Evolutionary conservation across 345 rosid genomes (phyloP), one percentile per base, ranked within the genome.

Genomic region (Gossypium bickii): DNA sequence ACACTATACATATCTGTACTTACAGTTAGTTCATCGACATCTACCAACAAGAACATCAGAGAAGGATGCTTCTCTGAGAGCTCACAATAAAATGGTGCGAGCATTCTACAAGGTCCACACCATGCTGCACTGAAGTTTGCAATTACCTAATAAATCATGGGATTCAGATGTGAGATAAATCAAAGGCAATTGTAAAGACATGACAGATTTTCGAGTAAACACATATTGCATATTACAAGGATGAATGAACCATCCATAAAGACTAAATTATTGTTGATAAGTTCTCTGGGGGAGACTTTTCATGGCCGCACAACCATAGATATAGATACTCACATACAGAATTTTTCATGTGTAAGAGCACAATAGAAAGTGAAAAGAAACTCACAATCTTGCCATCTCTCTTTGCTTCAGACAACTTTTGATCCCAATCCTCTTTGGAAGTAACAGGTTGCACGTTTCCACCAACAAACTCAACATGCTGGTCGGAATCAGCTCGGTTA

Each of bases 91-190:
- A 82, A 83, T 51, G 93, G 89, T 0, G 98, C 97, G 12, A 91
- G 85, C 77, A 87, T 68, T 80, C 84, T 87, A 81, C 95, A 89
- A 10, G 97, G 98, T 71, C 92, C 91, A 80, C 98, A 89, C 98
- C 98, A 93, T 20, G 88, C 80, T 2, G 98, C 94, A 55, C 97
- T 91, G 85, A 93, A 93, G 85, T 93, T 93, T 44, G 89, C 97
- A 69, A 91, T 29, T 66, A 89, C 89, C 98, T 93, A 88, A 79
- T 65, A 45, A 55, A 74, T 44, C 60, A 57, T 60, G 18, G 29
- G 68, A 11, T n/a, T 76, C 58, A 29, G 17, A 45, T 66, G 8
- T 67, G 12, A 75, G 78, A 75, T 10, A 11, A 44, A 43, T 1
- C 73, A 25, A 34, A 67, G 2, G 12, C 76, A 71, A 12, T 27